Evolutionary conservation across 2,329 filamentous ascomycete genomes (phyloP).

Genomic region (Aureobasidium sp.): DNA sequence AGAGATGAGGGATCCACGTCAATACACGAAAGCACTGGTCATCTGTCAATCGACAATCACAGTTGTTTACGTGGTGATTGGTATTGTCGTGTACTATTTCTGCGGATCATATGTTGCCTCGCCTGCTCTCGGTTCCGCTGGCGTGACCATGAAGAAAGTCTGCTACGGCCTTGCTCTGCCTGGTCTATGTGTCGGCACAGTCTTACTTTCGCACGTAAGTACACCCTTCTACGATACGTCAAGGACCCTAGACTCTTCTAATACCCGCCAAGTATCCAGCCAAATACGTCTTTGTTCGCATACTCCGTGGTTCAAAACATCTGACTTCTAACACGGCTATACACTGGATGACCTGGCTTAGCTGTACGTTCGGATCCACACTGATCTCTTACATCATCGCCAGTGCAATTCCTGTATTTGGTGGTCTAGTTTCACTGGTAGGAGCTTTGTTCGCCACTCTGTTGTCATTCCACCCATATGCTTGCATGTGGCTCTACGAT

Average conservation of each 20-base stretch:
- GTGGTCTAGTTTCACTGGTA: constrained; percentile 22
- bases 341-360: constrained; percentile 18
- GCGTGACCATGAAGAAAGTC: constrained; percentile 36
- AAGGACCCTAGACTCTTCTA: too few species aligned
- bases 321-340: constrained; percentile 18
- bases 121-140: constrained; percentile 42
- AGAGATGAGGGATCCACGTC: constrained; percentile 32
- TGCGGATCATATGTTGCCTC: constrained; percentile 42
- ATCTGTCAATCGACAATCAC: constrained; percentile 21
- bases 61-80: constrained; percentile 30
- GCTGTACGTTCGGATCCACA: constrained; percentile 18
- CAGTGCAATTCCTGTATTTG: constrained; percentile 23
- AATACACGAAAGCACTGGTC: constrained; percentile 30
- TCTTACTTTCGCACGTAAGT: constrained; percentile 19
- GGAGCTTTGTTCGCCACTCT: constrained; percentile 23
- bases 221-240: too few species aligned
- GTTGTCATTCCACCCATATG: constrained; percentile 28
- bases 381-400: constrained; percentile 23
- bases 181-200: constrained; percentile 19
- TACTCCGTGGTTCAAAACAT: constrained; percentile 22
- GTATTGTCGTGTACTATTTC: constrained; percentile 39
- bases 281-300: constrained; percentile 25
- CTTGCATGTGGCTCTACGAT: constrained; percentile 40
- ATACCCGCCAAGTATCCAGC: too few species aligned
- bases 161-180: constrained; percentile 34